Conservation (phyloP, 192 early-diverging fungal species). For the Spinellus fusiger region DNA sequence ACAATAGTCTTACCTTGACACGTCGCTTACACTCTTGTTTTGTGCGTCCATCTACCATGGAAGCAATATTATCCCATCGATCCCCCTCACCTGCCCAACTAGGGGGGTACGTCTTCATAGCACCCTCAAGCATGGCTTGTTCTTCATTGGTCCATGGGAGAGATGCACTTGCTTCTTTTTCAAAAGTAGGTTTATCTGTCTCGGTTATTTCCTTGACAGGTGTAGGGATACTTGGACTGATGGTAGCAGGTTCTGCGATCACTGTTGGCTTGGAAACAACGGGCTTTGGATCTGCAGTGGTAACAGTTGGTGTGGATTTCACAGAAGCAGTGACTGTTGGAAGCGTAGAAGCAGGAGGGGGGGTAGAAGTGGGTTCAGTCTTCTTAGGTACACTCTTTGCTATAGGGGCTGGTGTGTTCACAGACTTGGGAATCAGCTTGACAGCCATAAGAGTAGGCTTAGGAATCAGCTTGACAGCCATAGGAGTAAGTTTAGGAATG, state of each 20-base stretch:
- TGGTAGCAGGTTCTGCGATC: background rate
- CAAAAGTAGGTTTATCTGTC: background rate
- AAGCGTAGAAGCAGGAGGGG: too few species aligned
- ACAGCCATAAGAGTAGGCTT: background rate
- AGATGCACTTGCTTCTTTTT: background rate
- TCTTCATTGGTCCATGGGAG: conserved; percentile 44
- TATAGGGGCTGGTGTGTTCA: background rate
- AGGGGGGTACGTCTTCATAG: conserved; percentile 53
- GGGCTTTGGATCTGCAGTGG: too few species aligned
- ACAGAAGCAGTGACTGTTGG: too few species aligned
- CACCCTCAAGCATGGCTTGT: conserved; percentile 50
- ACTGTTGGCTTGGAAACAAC: background rate
- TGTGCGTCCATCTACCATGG: conserved; percentile 46
- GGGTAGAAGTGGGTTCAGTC: too few species aligned
- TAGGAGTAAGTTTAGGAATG: background rate
- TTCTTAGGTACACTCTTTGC: too few species aligned
- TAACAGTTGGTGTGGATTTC: too few species aligned
- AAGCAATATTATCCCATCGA: conserved; percentile 62
- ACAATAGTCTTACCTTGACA: conserved; percentile 43
- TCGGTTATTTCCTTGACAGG: background rate
- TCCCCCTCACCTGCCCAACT: conserved; percentile 50
- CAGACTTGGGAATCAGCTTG: background rate
- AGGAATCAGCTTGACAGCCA: background rate
- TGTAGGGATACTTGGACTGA: background rate
- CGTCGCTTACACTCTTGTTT: conserved; percentile 61